phyloP scores from a whole-genome alignment of 2,329 filamentous ascomycete genomes.

The Westerdykella aurantiaca region DNA sequence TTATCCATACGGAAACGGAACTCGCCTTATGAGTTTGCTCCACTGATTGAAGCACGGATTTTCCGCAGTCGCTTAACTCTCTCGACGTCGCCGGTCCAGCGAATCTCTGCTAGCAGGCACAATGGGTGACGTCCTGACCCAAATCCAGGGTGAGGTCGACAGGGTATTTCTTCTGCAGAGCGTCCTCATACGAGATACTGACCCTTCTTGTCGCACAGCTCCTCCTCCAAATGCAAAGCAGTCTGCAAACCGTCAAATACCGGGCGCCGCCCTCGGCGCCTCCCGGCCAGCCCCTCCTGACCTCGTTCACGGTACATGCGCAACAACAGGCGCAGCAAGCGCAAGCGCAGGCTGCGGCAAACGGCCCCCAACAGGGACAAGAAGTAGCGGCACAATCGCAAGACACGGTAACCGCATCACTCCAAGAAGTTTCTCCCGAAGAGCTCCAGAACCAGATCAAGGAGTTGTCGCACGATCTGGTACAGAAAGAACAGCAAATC shows the following conservation, averaged over 20 bases:
- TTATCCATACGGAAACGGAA: no score
- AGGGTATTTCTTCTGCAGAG: constrained; percentile 49
- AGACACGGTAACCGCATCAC: constrained; percentile 9
- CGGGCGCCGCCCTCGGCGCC: constrained; percentile 40
- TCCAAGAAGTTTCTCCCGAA: constrained; percentile 11
- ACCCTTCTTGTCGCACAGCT: constrained; percentile 28
- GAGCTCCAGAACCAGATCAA: constrained; percentile 62
- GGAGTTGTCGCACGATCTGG: constrained; percentile 69
- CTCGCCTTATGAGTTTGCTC: no score
- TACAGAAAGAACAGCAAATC: constrained; percentile 77
- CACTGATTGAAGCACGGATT: no score
- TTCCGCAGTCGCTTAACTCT: background rate
- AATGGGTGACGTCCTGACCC: constrained; percentile 73
- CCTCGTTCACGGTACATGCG: constrained; percentile 28
- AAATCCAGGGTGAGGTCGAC: constrained; percentile 79
- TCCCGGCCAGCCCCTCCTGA: constrained; percentile 38
- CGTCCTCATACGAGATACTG: background rate
- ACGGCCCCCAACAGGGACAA: constrained; percentile 3
- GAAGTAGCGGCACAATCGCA: constrained; percentile 8
- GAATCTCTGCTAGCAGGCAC: constrained; percentile 3
- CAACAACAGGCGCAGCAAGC: constrained; percentile 19
- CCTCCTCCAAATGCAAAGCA: constrained; percentile 44
- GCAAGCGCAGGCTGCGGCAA: constrained; percentile 12
- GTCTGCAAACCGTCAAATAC: constrained; percentile 41
- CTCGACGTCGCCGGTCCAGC: no score